Conservation (phyloP, 371 early-diverging fungal species). For the Cokeromyces recurvatus region DNA sequence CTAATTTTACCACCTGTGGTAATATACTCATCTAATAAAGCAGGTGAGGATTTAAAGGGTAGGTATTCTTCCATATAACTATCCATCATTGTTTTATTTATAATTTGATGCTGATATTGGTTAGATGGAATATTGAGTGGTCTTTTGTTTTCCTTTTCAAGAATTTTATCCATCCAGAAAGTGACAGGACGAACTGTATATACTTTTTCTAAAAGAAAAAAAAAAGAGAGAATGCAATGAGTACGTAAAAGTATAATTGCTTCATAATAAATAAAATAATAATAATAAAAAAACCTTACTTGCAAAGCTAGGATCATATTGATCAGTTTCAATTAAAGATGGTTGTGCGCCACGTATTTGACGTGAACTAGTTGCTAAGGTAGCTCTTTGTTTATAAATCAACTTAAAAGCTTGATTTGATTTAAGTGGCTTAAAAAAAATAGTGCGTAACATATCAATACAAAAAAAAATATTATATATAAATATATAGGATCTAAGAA, state of each 20-base stretch:
- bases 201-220: conserved; percentile 19
- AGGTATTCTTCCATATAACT: conserved; percentile 76
- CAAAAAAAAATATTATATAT: neutral
- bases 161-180: conserved; percentile 37
- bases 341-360: conserved; percentile 11
- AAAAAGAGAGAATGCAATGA: neutral
- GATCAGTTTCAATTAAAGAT: conserved; percentile 5
- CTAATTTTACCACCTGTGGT: conserved; percentile 61
- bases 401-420: too few relatives aligned
- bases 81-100: conserved; percentile 38
- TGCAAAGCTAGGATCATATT: too few relatives aligned
- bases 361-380: conserved; percentile 11
- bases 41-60: conserved; percentile 74
- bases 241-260: neutral
- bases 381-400: conserved; percentile 11
- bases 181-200: conserved; percentile 34
- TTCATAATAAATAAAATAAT: too few relatives aligned
- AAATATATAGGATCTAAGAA: neutral
- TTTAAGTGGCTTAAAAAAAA: neutral
- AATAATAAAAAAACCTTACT: too few relatives aligned
- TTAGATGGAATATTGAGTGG: neutral
- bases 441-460: conserved; percentile 1
- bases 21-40: conserved; percentile 76
- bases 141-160: conserved; percentile 12
- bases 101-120: conserved; percentile 1